Percentiles rank a stretch among this genome's conserved stretches.
These are phyloP conservation scores for Saxophila tyrrhenica DNA, from an alignment of 495 filamentous ascomycete genomes.

Conservation along the genomic window DNA sequence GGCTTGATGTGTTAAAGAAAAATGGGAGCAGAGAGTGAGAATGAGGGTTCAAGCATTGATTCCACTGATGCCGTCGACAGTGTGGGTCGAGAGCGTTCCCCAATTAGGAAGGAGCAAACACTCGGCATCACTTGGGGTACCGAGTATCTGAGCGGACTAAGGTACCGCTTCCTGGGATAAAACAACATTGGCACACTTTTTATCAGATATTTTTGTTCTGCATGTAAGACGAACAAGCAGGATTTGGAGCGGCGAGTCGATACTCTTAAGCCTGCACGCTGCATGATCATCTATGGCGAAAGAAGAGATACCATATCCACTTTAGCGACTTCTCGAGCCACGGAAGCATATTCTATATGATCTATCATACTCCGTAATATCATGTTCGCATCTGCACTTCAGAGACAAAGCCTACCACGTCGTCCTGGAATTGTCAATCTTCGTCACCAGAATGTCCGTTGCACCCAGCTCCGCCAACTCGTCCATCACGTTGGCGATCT, in stretches of 20 bases:
- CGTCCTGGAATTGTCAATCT: constrained; percentile 75
- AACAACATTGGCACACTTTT: not conserved
- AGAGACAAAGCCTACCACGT: constrained; percentile 22
- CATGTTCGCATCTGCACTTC: no score
- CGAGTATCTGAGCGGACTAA: no score
- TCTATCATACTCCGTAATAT: not conserved
- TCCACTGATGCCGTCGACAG: not conserved
- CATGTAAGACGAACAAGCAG: no score
- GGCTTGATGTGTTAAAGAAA: not conserved
- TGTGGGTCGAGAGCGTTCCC: not conserved
- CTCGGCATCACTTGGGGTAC: no score
- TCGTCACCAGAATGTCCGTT: constrained; percentile 74
- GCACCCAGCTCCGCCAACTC: constrained; percentile 69
- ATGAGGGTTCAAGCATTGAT: not conserved
- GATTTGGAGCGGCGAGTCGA: no score
- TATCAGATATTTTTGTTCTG: no score
- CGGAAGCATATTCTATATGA: no score
- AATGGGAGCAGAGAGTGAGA: not conserved
- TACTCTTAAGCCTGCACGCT: no score
- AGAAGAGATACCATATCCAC: no score
- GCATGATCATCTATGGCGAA: no score
- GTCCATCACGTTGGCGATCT: constrained; percentile 85
- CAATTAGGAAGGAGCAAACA: not conserved
- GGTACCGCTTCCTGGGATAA: no score
- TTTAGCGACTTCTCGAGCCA: no score